Percentiles rank a stretch among this genome's conserved stretches.
Evolutionary conservation across 2,329 filamentous ascomycete species (phyloP).

Genomic region (Fusarium musae): DNA sequence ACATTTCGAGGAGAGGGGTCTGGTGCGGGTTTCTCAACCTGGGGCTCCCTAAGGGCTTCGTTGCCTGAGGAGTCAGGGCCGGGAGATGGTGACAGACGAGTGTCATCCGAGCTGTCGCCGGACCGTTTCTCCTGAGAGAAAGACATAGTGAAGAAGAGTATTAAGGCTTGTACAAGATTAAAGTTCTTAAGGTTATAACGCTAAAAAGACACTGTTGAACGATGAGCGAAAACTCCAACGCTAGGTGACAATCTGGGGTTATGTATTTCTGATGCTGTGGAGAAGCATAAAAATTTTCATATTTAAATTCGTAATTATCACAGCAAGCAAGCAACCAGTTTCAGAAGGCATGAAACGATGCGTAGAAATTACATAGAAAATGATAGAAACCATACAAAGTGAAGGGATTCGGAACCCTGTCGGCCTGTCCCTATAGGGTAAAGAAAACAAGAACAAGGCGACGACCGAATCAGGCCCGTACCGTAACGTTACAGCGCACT

Average conservation of each 20-base stretch:
- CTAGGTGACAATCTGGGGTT: not conserved
- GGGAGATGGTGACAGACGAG: not conserved
- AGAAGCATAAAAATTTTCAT: not conserved
- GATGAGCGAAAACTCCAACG: rapidly evolving
- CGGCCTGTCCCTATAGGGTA: not conserved
- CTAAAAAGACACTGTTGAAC: rapidly evolving
- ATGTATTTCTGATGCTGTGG: not conserved
- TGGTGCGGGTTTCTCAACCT: not conserved
- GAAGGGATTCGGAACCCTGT: not conserved
- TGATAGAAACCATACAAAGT: not conserved
- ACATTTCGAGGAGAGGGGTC: not conserved
- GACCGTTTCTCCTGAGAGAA: not conserved
- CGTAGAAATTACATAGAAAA: not conserved
- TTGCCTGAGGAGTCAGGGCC: not conserved
- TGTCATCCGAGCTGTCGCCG: not conserved
- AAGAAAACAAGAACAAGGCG: not conserved
- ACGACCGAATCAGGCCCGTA: not conserved
- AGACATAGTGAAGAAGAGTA: not conserved
- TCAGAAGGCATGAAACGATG: not conserved
- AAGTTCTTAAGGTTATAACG: not conserved
- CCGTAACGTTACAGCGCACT: not conserved
- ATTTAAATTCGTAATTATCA: not conserved
- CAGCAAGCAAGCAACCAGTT: rapidly evolving
- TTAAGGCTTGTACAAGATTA: not conserved
- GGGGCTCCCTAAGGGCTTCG: not conserved